Base-by-base conservation (phyloP, 495 filamentous ascomycete genomes). In the Aspergillus saccharolyticus region DNA sequence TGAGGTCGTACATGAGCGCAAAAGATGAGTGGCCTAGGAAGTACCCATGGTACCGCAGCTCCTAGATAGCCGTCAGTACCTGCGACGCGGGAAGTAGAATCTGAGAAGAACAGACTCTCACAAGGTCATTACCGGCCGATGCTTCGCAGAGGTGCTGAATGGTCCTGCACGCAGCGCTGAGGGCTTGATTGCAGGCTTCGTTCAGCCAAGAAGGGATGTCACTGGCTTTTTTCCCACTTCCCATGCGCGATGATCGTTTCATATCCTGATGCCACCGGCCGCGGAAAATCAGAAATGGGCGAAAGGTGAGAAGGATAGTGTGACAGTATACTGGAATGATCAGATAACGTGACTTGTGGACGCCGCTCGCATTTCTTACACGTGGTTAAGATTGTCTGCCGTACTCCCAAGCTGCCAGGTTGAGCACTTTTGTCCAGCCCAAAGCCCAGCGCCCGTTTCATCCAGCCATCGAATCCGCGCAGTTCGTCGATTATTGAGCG, bases 261-360 rank as follows among this genome's bases (percentile, higher is more conserved):
- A 61, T 66, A 33, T 70, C 67, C 7, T 70, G 65, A 16, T 64
- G 71, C 70, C 69, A 73, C 43, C 74, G 68, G 2, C 72, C 75
- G 1, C 75, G 69, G 48, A 78, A 76, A 9, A 78, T 76, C 19
- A 78, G 49, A 54, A 78, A 78, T 8, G 74, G 76, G 0, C 76
- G 70, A 52, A 74, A 77, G 1, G 76, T 78, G 2, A 78, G 61
- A 12, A 77, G 68, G 7, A 75, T 57, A 1, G 65, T 71, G 43
- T 71, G 71, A 42, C 77, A 73, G 42, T 77, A 78, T 3, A 76
- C 76, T 78, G 17, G 2, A 18, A 17, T 4, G 15, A 3, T 63
- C 49, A 67, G 56, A n/a, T 28, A 22, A 21, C 9, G n/a, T 17
- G 2, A 0, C 4, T 9, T 16, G 2, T 15, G 3, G 25, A 43